These are phyloP conservation scores for Alternaria burnsii DNA, from an alignment of 2,329 filamentous ascomycete species.

Conservation along the genomic window DNA sequence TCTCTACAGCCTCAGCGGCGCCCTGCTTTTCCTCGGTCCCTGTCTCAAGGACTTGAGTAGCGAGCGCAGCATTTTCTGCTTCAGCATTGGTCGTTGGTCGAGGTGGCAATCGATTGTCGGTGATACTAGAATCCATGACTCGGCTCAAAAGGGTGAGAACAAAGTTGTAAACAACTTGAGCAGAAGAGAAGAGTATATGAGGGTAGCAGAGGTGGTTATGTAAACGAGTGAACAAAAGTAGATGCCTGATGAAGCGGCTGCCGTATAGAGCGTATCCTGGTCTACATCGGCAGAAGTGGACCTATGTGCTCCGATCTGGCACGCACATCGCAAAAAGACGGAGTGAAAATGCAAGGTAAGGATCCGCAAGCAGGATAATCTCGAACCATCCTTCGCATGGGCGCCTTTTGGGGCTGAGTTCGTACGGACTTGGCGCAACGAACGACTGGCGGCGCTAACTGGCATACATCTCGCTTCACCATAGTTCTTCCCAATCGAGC, in stretches of 20 bases:
- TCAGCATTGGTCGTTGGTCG: conserved; percentile 9
- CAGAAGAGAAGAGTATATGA: neutral
- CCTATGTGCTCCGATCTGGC: neutral
- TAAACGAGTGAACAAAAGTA: conserved; percentile 8
- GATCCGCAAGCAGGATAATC: neutral
- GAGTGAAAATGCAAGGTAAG: neutral
- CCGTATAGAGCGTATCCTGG: neutral
- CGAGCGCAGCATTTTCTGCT: conserved; percentile 8
- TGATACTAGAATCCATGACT: conserved; percentile 2
- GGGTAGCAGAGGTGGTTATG: neutral
- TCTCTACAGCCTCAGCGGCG: conserved; percentile 11
- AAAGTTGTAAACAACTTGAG: neutral
- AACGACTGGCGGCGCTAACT: conserved; percentile 12
- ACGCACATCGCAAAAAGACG: neutral
- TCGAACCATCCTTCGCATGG: neutral
- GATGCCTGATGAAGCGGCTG: conserved; percentile 16
- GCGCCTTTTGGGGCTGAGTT: neutral
- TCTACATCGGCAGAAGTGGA: neutral
- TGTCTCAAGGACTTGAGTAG: conserved; percentile 7
- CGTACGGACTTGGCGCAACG: neutral
- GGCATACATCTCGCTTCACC: conserved; percentile 9
- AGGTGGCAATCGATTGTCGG: conserved; percentile 4
- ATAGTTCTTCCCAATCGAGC: conserved; percentile 23
- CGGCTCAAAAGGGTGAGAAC: neutral
- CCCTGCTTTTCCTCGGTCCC: neutral